These are phyloP conservation scores for Cytospora piceae DNA, from an alignment of 2,329 filamentous ascomycete species.

Conservation along the genomic window DNA sequence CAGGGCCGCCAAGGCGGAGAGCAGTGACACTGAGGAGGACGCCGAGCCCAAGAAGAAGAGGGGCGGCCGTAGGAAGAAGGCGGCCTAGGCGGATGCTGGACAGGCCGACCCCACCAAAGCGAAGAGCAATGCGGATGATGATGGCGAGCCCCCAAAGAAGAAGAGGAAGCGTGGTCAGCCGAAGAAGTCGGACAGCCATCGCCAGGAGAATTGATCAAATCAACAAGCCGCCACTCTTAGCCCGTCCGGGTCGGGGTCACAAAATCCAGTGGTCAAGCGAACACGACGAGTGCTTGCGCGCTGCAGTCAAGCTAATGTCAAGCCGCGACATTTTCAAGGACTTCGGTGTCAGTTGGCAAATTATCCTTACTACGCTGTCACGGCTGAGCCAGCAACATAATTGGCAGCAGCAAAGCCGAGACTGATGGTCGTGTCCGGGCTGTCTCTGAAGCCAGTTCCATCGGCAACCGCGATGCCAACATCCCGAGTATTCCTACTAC, in stretches of 20 bases:
- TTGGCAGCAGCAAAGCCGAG: neutral
- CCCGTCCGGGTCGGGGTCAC: neutral
- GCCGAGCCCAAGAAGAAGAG: constrained; percentile 44
- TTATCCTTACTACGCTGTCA: neutral
- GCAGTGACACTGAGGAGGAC: constrained; percentile 43
- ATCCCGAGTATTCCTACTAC: neutral
- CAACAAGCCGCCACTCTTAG: neutral
- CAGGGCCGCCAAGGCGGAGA: constrained; percentile 50
- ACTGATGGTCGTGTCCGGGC: neutral
- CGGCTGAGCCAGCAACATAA: neutral
- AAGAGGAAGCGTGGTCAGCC: neutral
- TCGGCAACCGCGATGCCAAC: neutral
- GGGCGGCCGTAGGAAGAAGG: constrained; percentile 30
- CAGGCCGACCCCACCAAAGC: neutral
- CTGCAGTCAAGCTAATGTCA: neutral
- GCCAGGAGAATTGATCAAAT: neutral
- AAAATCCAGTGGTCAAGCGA: neutral
- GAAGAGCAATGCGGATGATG: neutral
- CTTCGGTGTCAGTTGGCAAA: neutral
- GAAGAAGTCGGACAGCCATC: neutral
- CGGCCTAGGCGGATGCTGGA: constrained; percentile 2
- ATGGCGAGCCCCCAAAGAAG: neutral
- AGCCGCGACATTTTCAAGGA: neutral
- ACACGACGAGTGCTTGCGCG: neutral
- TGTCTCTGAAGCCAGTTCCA: neutral